Conservation (phyloP, 2,329 filamentous ascomycete species). For the Phialemoniopsis sp. region DNA sequence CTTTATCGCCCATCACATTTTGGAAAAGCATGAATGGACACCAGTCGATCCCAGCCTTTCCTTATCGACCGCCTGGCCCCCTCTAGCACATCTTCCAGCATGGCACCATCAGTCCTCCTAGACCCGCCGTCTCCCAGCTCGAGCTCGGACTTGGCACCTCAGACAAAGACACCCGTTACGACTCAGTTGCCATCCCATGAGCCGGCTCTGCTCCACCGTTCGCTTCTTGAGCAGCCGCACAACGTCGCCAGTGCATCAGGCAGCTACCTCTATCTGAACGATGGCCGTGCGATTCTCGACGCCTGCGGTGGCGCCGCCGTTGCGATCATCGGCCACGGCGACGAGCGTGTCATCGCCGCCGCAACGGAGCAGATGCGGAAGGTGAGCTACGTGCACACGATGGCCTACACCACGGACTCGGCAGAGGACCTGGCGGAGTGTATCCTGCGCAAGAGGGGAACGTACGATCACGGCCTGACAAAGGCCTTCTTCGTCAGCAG, state of each 20-base stretch:
- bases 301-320: slow-evolving; percentile 20
- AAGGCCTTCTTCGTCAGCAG: slow-evolving; percentile 2
- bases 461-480: not conserved
- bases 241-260: slow-evolving; percentile 5
- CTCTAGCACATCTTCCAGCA: too few species aligned
- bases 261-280: slow-evolving; percentile 13
- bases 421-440: slow-evolving; percentile 17
- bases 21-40: too few species aligned
- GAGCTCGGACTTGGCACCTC: too few species aligned
- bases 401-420: slow-evolving; percentile 15
- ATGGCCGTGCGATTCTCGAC: slow-evolving; percentile 17
- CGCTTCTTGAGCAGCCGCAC: slow-evolving; percentile 2
- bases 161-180: too few species aligned
- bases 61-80: too few species aligned
- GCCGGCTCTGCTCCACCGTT: slow-evolving; percentile 7
- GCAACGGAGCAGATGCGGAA: slow-evolving; percentile 15
- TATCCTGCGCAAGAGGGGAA: slow-evolving; percentile 6
- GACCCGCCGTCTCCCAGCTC: too few species aligned
- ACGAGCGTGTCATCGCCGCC: slow-evolving; percentile 16
- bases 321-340: slow-evolving; percentile 18
- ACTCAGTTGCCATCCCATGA: too few species aligned
- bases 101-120: too few species aligned
- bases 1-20: too few species aligned
- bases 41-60: too few species aligned
- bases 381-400: slow-evolving; percentile 16